Base-by-base conservation (phyloP, 352 stramenopile species). In the Phytopythium mirpurense region DNA sequence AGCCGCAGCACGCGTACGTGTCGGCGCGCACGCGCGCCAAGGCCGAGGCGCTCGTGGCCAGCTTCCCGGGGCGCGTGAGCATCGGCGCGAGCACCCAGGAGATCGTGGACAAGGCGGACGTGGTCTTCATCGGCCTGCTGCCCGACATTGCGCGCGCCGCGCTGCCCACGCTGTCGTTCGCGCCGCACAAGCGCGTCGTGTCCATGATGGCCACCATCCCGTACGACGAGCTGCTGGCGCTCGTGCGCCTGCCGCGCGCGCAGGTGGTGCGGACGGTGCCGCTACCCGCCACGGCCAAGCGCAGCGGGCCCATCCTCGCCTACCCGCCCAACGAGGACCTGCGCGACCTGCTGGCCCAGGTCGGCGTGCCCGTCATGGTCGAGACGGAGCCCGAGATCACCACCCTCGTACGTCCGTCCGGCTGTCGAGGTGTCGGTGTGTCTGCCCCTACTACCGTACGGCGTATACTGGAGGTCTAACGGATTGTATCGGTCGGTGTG, bases 121-220 rank as follows among this genome's bases (percentile, higher is more conserved):
- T 94, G 34, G 69, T 94, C 42, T 92, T 94, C 63, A 75, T 94
- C 37, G 81, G 81, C 1, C 60, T 94, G 54, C 62, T 94, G 57
- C 81, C 84, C 18, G 67, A 86, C 40, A 68, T 94, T 18, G 84
- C 84, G 34, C 67, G 60, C 41, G 58, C 86, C 55, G 78, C 88
- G 58, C 67, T 92, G 40, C 84, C 79, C 34, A 81, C 77, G 63
- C 68, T 94, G 42, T 71, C 60, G 27, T 92, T 94, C 42, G 61
- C 67, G 19, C 48, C 78, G 9, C 64, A 66, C 56, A 86, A 90
- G 65, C 65, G 46, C 27, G 77, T 94, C 34, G 68, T 94, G 40
- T 92, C 81, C 52, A 94, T 92, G 84, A 94, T 94, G 84, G 84
- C 84, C 43, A 94, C 84, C 32, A 91, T 94, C 63, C 84, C 81